phyloP scores from a whole-genome alignment of 192 early-diverging fungal species.

The Borealophlyctis nickersoniae region DNA sequence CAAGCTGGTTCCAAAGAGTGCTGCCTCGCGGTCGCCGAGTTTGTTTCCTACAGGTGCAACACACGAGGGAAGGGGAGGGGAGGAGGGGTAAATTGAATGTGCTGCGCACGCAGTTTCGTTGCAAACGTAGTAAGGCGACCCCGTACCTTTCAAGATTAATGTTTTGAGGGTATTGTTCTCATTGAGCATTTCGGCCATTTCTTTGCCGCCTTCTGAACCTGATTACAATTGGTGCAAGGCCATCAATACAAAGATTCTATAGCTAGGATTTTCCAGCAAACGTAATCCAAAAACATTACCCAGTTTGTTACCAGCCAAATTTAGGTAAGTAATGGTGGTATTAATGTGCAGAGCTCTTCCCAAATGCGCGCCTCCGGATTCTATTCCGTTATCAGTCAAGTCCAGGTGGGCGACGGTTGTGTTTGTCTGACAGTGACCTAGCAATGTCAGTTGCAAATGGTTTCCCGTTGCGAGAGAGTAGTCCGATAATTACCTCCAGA shows the following conservation, averaged over 20 bases:
- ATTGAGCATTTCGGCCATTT: slow-evolving; percentile 47
- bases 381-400: slow-evolving; percentile 45
- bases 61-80: not conserved
- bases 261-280: no score
- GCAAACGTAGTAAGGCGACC: slow-evolving; percentile 6
- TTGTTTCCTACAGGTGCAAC: slow-evolving; percentile 42
- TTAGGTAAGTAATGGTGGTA: slow-evolving; percentile 28
- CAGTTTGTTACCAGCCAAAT: slow-evolving; percentile 44
- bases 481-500: slow-evolving; percentile 40
- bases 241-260: not conserved
- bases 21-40: slow-evolving; percentile 48
- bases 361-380: slow-evolving; percentile 39
- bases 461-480: no score
- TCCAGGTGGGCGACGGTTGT: slow-evolving; percentile 37
- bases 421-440: slow-evolving; percentile 24
- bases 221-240: not conserved
- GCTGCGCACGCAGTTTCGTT: not conserved
- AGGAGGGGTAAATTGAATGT: not conserved
- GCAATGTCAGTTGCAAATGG: no score
- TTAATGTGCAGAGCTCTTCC: slow-evolving; percentile 43
- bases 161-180: slow-evolving; percentile 43
- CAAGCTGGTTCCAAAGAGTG: slow-evolving; percentile 39
- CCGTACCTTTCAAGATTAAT: slow-evolving; percentile 39
- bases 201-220: slow-evolving; percentile 27
- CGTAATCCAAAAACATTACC: slow-evolving; percentile 10